A percentile compares a stretch with the other conserved stretches of the same genome.
phyloP scores from a whole-genome alignment of 352 stramenopile genomes.

The Phytophthora cajani region DNA sequence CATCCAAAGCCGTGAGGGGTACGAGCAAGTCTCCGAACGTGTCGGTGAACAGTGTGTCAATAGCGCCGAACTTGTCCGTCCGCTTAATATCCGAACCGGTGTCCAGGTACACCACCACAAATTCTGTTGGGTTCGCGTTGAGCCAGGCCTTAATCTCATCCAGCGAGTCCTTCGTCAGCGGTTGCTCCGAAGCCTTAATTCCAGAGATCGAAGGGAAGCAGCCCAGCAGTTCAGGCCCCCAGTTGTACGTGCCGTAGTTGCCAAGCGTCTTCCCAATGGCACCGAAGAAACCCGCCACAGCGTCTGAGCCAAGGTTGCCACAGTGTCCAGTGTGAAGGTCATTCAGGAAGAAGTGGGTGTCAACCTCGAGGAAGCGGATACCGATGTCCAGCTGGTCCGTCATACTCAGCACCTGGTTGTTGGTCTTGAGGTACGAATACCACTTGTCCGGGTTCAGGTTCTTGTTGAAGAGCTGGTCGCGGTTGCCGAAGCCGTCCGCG shows the following conservation, averaged over 20 bases:
- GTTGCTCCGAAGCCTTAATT: slow-evolving; percentile 63
- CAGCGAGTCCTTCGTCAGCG: slow-evolving; percentile 42
- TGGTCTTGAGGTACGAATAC: slow-evolving; percentile 71
- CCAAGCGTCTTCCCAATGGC: slow-evolving; percentile 46
- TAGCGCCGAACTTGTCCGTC: slow-evolving; percentile 37
- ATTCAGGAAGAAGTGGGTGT: slow-evolving; percentile 68
- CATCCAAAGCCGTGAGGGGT: slow-evolving; percentile 41
- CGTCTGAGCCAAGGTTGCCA: slow-evolving; percentile 45
- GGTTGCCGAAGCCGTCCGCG: slow-evolving; percentile 68
- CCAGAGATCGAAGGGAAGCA: slow-evolving; percentile 71
- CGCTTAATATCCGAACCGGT: slow-evolving; percentile 49
- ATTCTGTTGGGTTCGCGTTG: slow-evolving; percentile 49
- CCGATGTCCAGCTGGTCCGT: slow-evolving; percentile 72
- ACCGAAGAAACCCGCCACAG: slow-evolving; percentile 41
- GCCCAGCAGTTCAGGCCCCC: slow-evolving; percentile 56
- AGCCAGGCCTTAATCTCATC: slow-evolving; percentile 64
- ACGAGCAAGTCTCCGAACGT: slow-evolving; percentile 61
- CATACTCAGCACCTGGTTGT: slow-evolving; percentile 71
- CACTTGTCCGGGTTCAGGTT: slow-evolving; percentile 50
- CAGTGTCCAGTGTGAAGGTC: slow-evolving; percentile 67
- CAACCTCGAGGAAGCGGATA: slow-evolving; percentile 67
- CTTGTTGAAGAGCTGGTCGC: slow-evolving; percentile 66
- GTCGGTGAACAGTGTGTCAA: slow-evolving; percentile 51
- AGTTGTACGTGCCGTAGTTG: slow-evolving; percentile 53
- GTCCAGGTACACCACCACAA: slow-evolving; percentile 69